Percentiles rank a stretch among this genome's conserved stretches.
These are phyloP conservation scores for Apiotrichum domesticum DNA, from an alignment of 1,284 basidiomycete species.

Conservation along the genomic window DNA sequence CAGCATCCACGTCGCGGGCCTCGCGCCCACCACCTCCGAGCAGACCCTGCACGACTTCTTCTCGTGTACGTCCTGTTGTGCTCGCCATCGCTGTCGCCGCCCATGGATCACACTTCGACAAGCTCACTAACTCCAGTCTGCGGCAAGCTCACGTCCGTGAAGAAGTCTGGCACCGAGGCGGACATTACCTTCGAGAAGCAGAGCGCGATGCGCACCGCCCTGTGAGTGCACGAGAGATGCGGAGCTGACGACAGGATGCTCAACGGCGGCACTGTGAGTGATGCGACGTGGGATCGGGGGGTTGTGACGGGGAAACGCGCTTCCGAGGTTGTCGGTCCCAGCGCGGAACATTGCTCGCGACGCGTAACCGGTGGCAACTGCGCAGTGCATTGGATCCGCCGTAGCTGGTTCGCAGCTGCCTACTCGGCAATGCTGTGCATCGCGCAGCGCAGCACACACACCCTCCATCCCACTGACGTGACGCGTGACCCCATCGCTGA, in stretches of 20 bases:
- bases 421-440: too few relatives aligned
- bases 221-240: slow-evolving; percentile 24
- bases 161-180: slow-evolving; percentile 42
- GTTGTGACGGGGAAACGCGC: background rate
- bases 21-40: slow-evolving; percentile 46
- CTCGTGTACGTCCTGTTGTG: slow-evolving; percentile 14
- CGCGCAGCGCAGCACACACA: background rate
- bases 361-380: too few relatives aligned
- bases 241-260: slow-evolving; percentile 30
- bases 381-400: too few relatives aligned
- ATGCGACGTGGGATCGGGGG: background rate
- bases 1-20: slow-evolving; percentile 45
- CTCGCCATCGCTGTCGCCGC: background rate
- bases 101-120: background rate
- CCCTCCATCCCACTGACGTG: background rate
- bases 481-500: background rate
- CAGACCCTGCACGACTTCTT: slow-evolving; percentile 48
- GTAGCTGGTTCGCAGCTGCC: too few relatives aligned
- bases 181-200: slow-evolving; percentile 48
- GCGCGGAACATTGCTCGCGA: too few relatives aligned
- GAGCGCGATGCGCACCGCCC: slow-evolving; percentile 46
- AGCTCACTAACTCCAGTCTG: slow-evolving; percentile 25
- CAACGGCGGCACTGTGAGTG: slow-evolving; percentile 46
- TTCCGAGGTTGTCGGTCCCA: too few relatives aligned
- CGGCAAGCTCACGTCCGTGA: slow-evolving; percentile 44